Evolutionary conservation across 2,329 filamentous ascomycete species (phyloP).

Genomic region (Aureobasidium sp.): DNA sequence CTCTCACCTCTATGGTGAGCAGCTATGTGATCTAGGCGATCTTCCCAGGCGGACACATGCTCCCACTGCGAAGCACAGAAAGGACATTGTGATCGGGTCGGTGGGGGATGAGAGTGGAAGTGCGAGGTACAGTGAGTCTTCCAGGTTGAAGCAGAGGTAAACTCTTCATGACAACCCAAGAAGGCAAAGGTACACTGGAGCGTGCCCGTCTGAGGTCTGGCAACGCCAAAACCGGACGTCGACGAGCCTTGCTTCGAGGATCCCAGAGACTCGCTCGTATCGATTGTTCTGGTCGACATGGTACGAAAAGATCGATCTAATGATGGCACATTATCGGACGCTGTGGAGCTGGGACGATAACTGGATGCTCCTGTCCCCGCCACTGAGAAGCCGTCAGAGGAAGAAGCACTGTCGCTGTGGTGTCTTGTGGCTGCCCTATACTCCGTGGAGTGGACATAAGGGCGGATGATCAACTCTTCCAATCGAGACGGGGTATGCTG

Average conservation of each 20-base stretch:
- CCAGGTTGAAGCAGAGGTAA: neutral
- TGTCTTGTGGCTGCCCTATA: neutral
- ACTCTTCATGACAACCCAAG: neutral
- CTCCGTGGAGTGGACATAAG: neutral
- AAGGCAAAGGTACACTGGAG: conserved; percentile 11
- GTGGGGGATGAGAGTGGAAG: neutral
- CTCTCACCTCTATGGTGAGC: neutral
- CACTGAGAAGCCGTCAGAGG: neutral
- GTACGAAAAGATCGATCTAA: neutral
- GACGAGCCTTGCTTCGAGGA: neutral
- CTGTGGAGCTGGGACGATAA: neutral
- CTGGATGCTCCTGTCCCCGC: neutral
- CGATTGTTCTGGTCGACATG: neutral
- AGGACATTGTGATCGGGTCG: neutral
- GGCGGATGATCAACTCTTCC: neutral
- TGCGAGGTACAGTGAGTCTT: neutral
- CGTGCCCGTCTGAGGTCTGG: neutral
- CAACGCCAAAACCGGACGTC: neutral
- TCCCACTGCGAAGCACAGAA: neutral
- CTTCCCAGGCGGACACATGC: neutral
- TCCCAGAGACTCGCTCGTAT: neutral
- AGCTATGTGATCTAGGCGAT: neutral
- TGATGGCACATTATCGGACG: neutral
- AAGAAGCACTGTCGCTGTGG: neutral
- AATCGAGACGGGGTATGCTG: neutral